These are phyloP conservation scores for Komagataella mondaviorum DNA, from an alignment of 805 yeast species.

Conservation along the genomic window DNA sequence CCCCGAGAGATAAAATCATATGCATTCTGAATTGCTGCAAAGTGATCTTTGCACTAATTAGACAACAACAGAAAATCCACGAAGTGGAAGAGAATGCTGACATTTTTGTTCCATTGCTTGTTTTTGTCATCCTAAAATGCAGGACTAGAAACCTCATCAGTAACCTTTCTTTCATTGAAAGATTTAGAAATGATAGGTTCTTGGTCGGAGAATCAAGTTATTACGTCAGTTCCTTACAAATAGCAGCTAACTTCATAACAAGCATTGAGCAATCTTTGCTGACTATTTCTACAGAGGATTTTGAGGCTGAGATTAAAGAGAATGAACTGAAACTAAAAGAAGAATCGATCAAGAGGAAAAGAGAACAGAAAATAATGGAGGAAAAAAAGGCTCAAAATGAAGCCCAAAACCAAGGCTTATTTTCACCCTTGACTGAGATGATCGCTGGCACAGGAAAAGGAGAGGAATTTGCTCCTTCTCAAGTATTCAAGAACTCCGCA, in stretches of 20 bases:
- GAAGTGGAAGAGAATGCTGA: slow-evolving; percentile 80
- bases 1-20: slow-evolving; percentile 90
- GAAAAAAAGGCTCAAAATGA: slow-evolving; percentile 4
- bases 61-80: slow-evolving; percentile 27
- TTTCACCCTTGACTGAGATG: slow-evolving; percentile 1
- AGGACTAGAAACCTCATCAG: slow-evolving; percentile 55
- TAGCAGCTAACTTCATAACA: slow-evolving; percentile 72
- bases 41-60: slow-evolving; percentile 77
- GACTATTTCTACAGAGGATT: slow-evolving; percentile 49
- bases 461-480: slow-evolving; percentile 16
- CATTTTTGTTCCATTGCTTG: slow-evolving; percentile 79
- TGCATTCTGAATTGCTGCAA: slow-evolving; percentile 88
- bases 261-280: slow-evolving; percentile 42
- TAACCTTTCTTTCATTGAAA: slow-evolving; percentile 72
- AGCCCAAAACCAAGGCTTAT: slow-evolving; percentile 4
- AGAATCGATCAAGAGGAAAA: slow-evolving; percentile 10
- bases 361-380: slow-evolving; percentile 3
- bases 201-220: slow-evolving; percentile 83
- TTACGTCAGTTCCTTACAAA: slow-evolving; percentile 80
- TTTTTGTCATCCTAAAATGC: slow-evolving; percentile 64
- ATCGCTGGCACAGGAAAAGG: slow-evolving; percentile 7
- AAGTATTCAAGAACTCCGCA: slow-evolving; percentile 21
- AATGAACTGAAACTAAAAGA: slow-evolving; percentile 25
- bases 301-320: slow-evolving; percentile 29
- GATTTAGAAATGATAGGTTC: slow-evolving; percentile 67